Percentiles rank a stretch among this genome's conserved stretches.
Evolutionary conservation across 257 asterid species (phyloP).

Genomic region (Capsicum pubescens): DNA sequence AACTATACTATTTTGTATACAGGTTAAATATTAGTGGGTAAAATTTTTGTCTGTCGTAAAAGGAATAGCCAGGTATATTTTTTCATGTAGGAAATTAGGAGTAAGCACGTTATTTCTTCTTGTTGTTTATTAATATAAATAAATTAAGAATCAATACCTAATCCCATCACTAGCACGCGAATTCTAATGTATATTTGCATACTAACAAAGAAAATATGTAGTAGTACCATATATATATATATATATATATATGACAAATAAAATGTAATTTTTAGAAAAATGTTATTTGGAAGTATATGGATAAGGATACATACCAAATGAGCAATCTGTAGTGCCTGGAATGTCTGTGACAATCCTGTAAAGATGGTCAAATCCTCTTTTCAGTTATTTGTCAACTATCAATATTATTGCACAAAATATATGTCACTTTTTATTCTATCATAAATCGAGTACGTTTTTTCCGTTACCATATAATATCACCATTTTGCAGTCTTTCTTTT

Average conservation of each 20-base stretch:
- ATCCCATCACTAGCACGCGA: background rate
- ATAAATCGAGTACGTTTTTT: background rate
- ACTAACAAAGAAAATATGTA: background rate
- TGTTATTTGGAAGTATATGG: background rate
- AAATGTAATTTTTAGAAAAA: background rate
- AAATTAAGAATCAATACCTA: background rate
- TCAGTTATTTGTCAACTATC: slow-evolving; percentile 19
- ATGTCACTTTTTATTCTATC: slow-evolving; percentile 22
- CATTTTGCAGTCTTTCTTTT: background rate
- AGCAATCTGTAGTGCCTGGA: slow-evolving; percentile 88
- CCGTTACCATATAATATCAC: slow-evolving; percentile 1
- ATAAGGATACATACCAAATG: slow-evolving; percentile 64
- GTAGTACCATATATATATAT: background rate
- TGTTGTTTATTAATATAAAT: background rate
- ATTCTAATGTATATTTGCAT: background rate
- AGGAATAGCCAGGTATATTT: background rate
- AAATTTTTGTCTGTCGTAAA: background rate
- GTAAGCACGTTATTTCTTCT: background rate
- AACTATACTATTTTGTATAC: too few species aligned
- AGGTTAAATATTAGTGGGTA: too few species aligned
- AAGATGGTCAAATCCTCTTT: slow-evolving; percentile 28
- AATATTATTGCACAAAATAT: background rate
- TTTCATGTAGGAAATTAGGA: background rate
- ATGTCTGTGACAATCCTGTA: slow-evolving; percentile 90
- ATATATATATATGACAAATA: background rate